Base-by-base conservation (phyloP, 345 rosid species). In the Eucalyptus marginata region DNA sequence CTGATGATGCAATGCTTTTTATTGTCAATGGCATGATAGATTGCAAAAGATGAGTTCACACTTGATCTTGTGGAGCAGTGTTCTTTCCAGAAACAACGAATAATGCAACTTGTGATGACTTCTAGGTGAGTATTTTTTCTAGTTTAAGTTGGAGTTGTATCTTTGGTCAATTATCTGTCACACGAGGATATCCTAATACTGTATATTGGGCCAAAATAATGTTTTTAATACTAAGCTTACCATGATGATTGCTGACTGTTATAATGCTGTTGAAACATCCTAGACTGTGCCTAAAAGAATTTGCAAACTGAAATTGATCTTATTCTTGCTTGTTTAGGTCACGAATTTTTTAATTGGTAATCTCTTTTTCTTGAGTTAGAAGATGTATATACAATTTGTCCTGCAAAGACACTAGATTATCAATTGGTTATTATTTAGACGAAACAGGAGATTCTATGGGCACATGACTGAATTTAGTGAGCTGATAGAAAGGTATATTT, bases 51-150 rank as follows among this genome's bases (percentile, higher is more conserved):
- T 90, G 99, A 98, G 93, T 98, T 98, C 91, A 96, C 99, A 71
- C 98, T 98, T 90, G 99, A 98, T 94, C 99, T 98, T 62, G 99
- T 98, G 83, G 99, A 98, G 92, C 99, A 98, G 87, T 98, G 99
- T 93, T 95, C 99, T 24, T 98, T 97, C 94, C 99, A 96, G 93
- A 98, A 98, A 94, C 97, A 98, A 91, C 95, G 94, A 10, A 94
- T 98, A 76, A 95, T 98, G 99, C 99, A 97, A 93, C 97, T 98
- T 52, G 97, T 95, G 90, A 94, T 97, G 96, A 95, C 96, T 93
- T 98, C 98, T 59, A 93, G 94, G 99, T 95, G 93, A 93, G 94
- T 87, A 51, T 49, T 51, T 25, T 56, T 86, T 86, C 36, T 20
- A 20, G 47, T 40, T 40, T 40, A 76, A 76, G 83, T 40, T 76